Conservation (phyloP, 129 eudicot genomes). For the Cynara cardunculus region DNA sequence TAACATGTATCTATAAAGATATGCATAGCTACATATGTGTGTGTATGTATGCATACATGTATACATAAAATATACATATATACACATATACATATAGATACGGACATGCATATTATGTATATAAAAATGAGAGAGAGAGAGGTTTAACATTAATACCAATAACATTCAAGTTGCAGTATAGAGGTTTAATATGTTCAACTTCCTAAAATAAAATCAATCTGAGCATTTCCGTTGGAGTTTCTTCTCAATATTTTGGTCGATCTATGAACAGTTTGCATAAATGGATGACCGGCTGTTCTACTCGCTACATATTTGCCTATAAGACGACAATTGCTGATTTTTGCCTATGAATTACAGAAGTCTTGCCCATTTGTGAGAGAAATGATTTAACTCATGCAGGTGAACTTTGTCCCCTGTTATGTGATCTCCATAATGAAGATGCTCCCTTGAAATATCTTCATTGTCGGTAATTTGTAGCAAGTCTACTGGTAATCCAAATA, state of each 20-base stretch:
- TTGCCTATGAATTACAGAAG: no score
- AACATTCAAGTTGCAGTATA: background rate
- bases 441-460: no score
- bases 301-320: background rate
- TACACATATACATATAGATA: background rate
- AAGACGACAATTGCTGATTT: no score
- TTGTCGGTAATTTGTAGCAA: no score
- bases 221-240: background rate
- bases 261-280: background rate
- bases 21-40: background rate
- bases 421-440: no score
- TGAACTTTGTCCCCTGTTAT: no score
- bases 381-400: no score
- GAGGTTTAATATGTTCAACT: background rate
- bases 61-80: no score
- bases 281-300: background rate
- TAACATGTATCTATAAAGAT: background rate
- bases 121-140: background rate
- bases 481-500: no score
- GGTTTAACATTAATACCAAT: background rate
- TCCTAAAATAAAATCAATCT: background rate
- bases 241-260: background rate
- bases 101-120: background rate
- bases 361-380: no score
- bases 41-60: background rate